These are phyloP conservation scores for Vitis labrusca DNA, from an alignment of 164 flowering plant species.

Conservation along the genomic window DNA sequence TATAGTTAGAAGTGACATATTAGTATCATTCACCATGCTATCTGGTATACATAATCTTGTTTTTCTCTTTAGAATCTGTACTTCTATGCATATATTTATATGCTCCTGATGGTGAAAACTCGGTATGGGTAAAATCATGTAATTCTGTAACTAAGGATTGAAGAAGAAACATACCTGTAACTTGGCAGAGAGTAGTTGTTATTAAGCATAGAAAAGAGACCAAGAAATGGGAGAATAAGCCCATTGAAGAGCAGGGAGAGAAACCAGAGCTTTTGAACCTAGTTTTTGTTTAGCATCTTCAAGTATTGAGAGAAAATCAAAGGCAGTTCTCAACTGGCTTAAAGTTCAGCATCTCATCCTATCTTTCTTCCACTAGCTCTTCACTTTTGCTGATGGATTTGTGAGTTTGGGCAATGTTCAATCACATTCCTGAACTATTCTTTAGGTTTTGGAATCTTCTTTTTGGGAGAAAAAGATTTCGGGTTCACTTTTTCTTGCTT, in stretches of 20 bases:
- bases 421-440: conserved; percentile 17
- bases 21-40: too few relatives aligned
- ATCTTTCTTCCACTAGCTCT: conserved; percentile 19
- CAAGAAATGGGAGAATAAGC: conserved; percentile 26
- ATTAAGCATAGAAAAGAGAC: conserved; percentile 35
- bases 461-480: conserved; percentile 20
- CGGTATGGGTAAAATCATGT: too few relatives aligned
- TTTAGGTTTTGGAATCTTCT: conserved; percentile 43
- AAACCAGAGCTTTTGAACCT: conserved; percentile 6
- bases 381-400: conserved; percentile 17
- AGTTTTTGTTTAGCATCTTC: conserved; percentile 8
- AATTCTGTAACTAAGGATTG: too few relatives aligned
- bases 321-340: neutral
- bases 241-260: conserved; percentile 44
- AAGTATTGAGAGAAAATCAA: neutral
- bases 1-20: too few relatives aligned
- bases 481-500: conserved; percentile 13
- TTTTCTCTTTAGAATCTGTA: too few relatives aligned
- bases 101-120: too few relatives aligned
- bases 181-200: conserved; percentile 53
- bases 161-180: conserved; percentile 52
- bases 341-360: conserved; percentile 8
- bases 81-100: too few relatives aligned
- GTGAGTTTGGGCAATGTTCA: conserved; percentile 29
- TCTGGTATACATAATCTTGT: too few relatives aligned